Evolutionary conservation across 78 protist genomes (phyloP).

Genomic region (Polysphondylium violaceum): DNA sequence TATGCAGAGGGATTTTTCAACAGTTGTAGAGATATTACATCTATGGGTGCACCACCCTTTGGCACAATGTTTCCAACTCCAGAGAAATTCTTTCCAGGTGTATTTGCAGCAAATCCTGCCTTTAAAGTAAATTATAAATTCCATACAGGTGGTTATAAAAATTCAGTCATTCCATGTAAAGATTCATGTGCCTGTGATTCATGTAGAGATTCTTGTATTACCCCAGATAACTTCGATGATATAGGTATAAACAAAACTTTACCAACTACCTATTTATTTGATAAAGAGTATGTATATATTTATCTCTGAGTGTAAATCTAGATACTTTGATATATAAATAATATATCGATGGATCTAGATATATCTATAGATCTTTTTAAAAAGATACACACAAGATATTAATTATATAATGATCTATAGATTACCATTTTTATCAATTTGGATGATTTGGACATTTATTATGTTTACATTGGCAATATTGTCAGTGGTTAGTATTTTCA

Average conservation of each 20-base stretch:
- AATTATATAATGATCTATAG: conserved; percentile 1
- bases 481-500: not conserved
- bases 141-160: conserved; percentile 23
- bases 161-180: not conserved
- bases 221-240: not conserved
- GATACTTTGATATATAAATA: not conserved
- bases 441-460: conserved; percentile 31
- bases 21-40: conserved; percentile 27
- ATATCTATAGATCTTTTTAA: not conserved
- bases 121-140: conserved; percentile 1
- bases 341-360: not conserved
- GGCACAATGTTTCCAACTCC: not conserved
- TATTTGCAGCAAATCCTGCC: conserved; percentile 33
- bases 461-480: conserved; percentile 1
- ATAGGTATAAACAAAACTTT: conserved; percentile 26
- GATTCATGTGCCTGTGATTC: conserved; percentile 45
- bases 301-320: not conserved
- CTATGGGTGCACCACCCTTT: conserved; percentile 38
- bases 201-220: conserved; percentile 34
- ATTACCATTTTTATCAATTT: conserved; percentile 40
- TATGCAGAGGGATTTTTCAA: conserved; percentile 62
- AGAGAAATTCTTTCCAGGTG: not conserved
- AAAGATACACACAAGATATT: not conserved
- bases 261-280: conserved; percentile 47
- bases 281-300: conserved; percentile 2